Conservation (phyloP, 768 basidiomycete genomes). For the Serendipita sp. region DNA sequence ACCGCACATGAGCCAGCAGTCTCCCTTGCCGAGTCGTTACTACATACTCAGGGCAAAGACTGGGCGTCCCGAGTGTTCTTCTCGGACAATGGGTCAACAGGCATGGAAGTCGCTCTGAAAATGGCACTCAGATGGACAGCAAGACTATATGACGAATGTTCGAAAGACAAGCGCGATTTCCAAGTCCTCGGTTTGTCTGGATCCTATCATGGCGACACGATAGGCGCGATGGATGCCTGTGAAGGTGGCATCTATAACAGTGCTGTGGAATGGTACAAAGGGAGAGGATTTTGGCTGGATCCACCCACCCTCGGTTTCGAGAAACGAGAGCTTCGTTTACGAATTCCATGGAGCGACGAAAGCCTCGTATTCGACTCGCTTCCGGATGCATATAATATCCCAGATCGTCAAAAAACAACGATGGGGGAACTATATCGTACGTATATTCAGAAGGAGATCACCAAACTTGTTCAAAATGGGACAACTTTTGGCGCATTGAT, state of each 20-base stretch:
- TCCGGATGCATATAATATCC: slow-evolving; percentile 52
- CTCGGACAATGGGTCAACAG: slow-evolving; percentile 90
- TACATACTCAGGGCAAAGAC: slow-evolving; percentile 57
- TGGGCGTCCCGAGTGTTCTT: slow-evolving; percentile 90
- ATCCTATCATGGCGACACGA: slow-evolving; percentile 95
- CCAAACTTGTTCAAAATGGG: slow-evolving; percentile 26
- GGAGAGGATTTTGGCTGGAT: slow-evolving; percentile 87
- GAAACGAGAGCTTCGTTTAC: slow-evolving; percentile 24
- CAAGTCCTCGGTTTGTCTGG: slow-evolving; percentile 78
- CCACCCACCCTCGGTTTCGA: slow-evolving; percentile 63
- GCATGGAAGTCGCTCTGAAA: slow-evolving; percentile 93
- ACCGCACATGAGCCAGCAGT: slow-evolving; percentile 78
- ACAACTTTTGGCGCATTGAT: slow-evolving; percentile 44
- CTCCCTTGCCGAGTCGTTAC: slow-evolving; percentile 59
- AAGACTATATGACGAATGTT: slow-evolving; percentile 17
- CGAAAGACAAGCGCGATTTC: slow-evolving; percentile 32
- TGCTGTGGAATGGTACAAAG: slow-evolving; percentile 89
- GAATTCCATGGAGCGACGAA: slow-evolving; percentile 15
- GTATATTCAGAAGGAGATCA: slow-evolving; percentile 39
- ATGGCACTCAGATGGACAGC: slow-evolving; percentile 76
- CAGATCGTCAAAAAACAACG: slow-evolving; percentile 35
- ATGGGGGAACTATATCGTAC: slow-evolving; percentile 47
- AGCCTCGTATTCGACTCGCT: slow-evolving; percentile 29
- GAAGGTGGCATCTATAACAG: slow-evolving; percentile 58
- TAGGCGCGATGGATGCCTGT: slow-evolving; percentile 91